Base-by-base conservation (phyloP, 257 asterid genomes). In the Rhazya stricta region DNA sequence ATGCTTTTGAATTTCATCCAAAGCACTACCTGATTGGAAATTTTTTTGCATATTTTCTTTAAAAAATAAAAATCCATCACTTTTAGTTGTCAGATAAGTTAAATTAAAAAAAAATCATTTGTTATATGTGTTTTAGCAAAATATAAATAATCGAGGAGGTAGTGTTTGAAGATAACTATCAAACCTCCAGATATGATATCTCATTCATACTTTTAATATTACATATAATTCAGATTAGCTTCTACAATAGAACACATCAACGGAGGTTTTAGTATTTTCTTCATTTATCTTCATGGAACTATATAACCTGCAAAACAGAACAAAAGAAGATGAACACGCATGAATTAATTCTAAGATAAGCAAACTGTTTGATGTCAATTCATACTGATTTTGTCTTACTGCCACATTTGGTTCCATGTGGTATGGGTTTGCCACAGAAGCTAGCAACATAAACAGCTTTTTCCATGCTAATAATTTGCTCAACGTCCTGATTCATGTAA, bases 341-440 rank as follows among this genome's bases (percentile, higher is more conserved):
- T 3, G 25, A 50, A 34, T 5, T 32, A 9, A 16, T 21, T 36
- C 16, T 21, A 30, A 66, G 41, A 25, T 23, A 10, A 73, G 3
- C 10, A 9, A 46, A 4, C 12, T 29, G 32, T 65, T 45, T 34
- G 4, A 57, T 58, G 37, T 18, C 13, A 18, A 56, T n/a, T n/a
- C n/a, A 53, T 0, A 63, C 66, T 1, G 3, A 37, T 1, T 48
- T 0, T 4, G 9, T 32, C 60, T 65, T n/a, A 50, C 39, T 74
- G n/a, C 91, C 96, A 60, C 96, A 89, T 81, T 82, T 87, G 71
- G 90, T 81, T 74, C 91, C 92, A 79, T 48, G 87, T 0, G 91
- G 67, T 10, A 89, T 16, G 4, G 89, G 88, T 15, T 81, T 87
- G 65, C 95, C 91, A 70, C 96, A 90, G 6, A 58, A 73, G 0